Base-by-base conservation (phyloP, 805 yeast species). In the Wickerhamiella kazuoi region DNA sequence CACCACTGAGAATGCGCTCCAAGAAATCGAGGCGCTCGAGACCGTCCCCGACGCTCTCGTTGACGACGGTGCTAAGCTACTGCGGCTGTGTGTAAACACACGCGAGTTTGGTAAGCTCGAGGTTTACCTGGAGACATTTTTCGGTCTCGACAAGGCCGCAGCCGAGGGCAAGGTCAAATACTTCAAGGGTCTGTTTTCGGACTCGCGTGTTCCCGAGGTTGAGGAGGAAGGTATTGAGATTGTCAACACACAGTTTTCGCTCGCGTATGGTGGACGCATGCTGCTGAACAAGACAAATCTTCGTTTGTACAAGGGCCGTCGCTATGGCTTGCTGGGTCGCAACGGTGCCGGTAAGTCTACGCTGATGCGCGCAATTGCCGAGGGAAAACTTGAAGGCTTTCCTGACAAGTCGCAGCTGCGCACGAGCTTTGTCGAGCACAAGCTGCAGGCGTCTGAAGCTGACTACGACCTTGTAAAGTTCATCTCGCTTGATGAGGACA, bases 261-360 rank as follows among this genome's bases (percentile, higher is more conserved):
- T 87, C 48, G 98, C 98, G 30, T 90, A 90, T 57, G 98, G 98
- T 62, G 81, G 95, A 21, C 76, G 96, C 63, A 87, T 87, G 96
- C 71, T 90, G 50, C 67, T 87, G 51, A 87, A 86, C 69, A 90
- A 90, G 65, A 84, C 98, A 35, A 80, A 71, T 44, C 65, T 87
- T 57, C 73, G 94, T 55, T 69, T 87, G 46, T 66, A 81, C 50
- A 83, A 86, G 64, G 97, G 97, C 52, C 96, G 82, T 63, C 74
- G 98, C 62, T 87, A 87, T 56, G 98, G 98, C 67, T 70, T 87
- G 45, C 83, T 95, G 69, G 98, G 98, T 57, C 71, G 96, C 64
- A 87, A 87, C 58, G 98, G 98, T 71, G 96, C 95, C 44, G 98
- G 98, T 67, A 87, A 87, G 62, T 84, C 96, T 13, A 87, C 98